phyloP scores from a whole-genome alignment of 306 rosid genomes.

The Casuarina cunninghamiana region DNA sequence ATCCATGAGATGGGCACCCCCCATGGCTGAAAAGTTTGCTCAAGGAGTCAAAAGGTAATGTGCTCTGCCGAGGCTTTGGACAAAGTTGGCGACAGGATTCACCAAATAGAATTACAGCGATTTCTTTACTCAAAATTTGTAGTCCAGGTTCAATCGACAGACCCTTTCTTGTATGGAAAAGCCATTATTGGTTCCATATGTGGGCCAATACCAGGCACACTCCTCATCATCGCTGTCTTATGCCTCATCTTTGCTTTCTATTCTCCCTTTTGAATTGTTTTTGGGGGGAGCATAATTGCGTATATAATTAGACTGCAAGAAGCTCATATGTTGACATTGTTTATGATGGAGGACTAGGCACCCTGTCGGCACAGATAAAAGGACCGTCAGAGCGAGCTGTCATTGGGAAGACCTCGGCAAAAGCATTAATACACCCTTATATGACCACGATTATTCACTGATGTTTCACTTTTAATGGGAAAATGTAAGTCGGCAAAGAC shows the following conservation, averaged over 20 bases:
- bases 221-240: not conserved
- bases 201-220: not conserved
- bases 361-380: not conserved
- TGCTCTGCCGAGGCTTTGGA: too few species aligned
- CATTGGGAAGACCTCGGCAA: slow-evolving; percentile 32
- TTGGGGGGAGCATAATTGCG: not conserved
- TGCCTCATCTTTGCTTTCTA: not conserved
- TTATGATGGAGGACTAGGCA: not conserved
- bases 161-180: not conserved
- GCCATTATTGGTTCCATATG: not conserved
- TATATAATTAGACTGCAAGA: not conserved
- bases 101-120: not conserved
- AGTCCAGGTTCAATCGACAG: not conserved
- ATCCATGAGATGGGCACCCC: too few species aligned
- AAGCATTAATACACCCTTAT: slow-evolving; percentile 28
- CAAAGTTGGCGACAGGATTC: not conserved
- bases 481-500: too few species aligned
- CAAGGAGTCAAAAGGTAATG: too few species aligned
- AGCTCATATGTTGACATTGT: not conserved
- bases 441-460: slow-evolving; percentile 31
- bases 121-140: not conserved
- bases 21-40: not conserved
- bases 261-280: too few species aligned
- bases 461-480: too few species aligned
- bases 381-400: slow-evolving; percentile 15